Evolutionary conservation across 2,329 filamentous ascomycete species (phyloP), one percentile per base, ranked within the genome.

Genomic region (Cylindrodendrum hubeiense): DNA sequence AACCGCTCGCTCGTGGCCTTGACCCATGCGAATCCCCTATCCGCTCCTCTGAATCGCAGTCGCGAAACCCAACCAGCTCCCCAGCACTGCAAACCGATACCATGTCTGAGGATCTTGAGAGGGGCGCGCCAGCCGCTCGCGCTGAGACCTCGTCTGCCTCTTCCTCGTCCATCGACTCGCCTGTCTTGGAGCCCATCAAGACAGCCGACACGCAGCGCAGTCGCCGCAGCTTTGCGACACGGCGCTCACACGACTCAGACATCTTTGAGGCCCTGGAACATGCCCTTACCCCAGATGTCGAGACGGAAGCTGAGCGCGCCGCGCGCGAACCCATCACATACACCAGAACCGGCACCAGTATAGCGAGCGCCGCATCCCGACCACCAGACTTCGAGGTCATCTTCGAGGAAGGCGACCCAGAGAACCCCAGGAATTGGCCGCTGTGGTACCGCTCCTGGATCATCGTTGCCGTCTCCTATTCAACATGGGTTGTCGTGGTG

Each of bases 361-460:
- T 82, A 43, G 77, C 78, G 53, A 84, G 82, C 67, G 77, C 76
- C 24, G 81, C 81, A 3, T 83, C 82, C 17, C 78, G 83, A 3
- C 79, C 82, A 3, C 85, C 88, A 4, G 87, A 89, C 28, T 95
- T 89, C 73, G 93, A 96, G 79, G 86, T 95, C 58, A 89, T 91
- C 73, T 94, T 93, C 76, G 86, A 87, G 17, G 87, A 87, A 2
- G 80, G 87, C 65, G 90, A 92, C 69, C 83, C 83, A 15, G 83
- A 86, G 13, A 90, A 94, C 71, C 91, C 92, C 0, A 84, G 86
- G 66, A 92, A 93, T 73, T 94, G 92, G 91, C 79, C 87, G 0
- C 75, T 89, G 50, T 82, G 79, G 73, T 80, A 81, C 70, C 76
- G 84, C 67, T 64, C 74, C 49, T 85, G 81, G 80, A 76, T 77